Evolutionary conservation across 1,284 basidiomycete genomes (phyloP).

Genomic region (Singerocomus inundabilis): DNA sequence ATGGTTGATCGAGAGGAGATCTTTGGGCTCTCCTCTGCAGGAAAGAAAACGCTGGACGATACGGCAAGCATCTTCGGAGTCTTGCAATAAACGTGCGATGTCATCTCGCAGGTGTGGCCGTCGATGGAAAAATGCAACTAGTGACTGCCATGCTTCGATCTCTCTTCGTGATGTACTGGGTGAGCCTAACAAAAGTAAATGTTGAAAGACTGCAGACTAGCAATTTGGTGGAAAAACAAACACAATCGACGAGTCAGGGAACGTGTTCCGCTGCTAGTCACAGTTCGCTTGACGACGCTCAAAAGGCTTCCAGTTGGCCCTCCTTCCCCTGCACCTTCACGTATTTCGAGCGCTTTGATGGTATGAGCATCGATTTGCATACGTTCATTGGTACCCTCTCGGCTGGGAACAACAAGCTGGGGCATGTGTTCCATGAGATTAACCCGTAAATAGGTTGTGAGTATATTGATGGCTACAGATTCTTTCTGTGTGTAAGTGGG

Average conservation of each 20-base stretch:
- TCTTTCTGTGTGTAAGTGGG: conserved; percentile 43
- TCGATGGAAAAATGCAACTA: conserved; percentile 75
- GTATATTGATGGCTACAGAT: conserved; percentile 57
- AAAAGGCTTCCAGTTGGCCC: conserved; percentile 74
- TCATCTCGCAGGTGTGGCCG: conserved; percentile 70
- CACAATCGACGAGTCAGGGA: conserved; percentile 76
- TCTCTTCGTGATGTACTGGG: conserved; percentile 77
- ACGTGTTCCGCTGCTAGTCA: conserved; percentile 79
- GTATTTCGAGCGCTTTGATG: conserved; percentile 85
- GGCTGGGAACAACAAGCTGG: conserved; percentile 54
- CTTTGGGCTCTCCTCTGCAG: conserved; percentile 64
- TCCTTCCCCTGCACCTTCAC: conserved; percentile 74
- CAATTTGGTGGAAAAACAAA: conserved; percentile 37
- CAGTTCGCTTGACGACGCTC: conserved; percentile 75
- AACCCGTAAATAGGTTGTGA: conserved; percentile 67
- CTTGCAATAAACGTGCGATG: conserved; percentile 55
- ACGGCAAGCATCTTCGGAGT: conserved; percentile 72
- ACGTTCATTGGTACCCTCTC: conserved; percentile 53
- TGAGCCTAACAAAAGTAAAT: conserved; percentile 52
- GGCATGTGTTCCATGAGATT: conserved; percentile 85
- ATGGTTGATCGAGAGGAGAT: conserved; percentile 62
- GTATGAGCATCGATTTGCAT: conserved; percentile 94
- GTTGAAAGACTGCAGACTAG: conserved; percentile 8
- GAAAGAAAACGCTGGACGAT: conserved; percentile 79
- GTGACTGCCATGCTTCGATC: conserved; percentile 73